These are phyloP conservation scores for Talaromyces borbonicus DNA, from an alignment of 495 filamentous ascomycete species.

Conservation along the genomic window DNA sequence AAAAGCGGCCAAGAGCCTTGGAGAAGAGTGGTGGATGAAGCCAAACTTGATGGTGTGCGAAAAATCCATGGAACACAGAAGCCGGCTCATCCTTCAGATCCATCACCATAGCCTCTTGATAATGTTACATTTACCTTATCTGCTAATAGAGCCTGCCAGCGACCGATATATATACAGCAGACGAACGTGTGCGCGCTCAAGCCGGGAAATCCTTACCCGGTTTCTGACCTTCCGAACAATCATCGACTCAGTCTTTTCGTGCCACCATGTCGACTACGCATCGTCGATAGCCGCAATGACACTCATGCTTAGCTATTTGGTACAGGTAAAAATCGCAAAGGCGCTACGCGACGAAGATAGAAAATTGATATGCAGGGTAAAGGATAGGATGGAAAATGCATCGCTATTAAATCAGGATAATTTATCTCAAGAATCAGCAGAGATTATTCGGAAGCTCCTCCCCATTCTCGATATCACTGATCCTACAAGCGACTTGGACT, in stretches of 20 bases:
- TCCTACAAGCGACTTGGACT: no score
- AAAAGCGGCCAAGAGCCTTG: no score
- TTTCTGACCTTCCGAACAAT: slow-evolving; percentile 28
- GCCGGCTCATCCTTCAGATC: slow-evolving; percentile 24
- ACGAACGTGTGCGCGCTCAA: slow-evolving; percentile 32
- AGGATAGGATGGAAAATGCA: no score
- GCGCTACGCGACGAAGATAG: no score
- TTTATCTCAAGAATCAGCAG: no score
- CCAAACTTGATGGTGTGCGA: slow-evolving; percentile 20
- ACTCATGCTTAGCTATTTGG: slow-evolving; percentile 19
- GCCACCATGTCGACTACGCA: slow-evolving; percentile 41
- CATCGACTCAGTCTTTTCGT: slow-evolving; percentile 26
- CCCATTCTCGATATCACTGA: no score
- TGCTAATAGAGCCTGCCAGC: slow-evolving; percentile 11
- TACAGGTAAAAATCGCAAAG: no score
- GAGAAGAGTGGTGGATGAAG: slow-evolving; percentile 10
- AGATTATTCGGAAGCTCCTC: no score
- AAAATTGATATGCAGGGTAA: no score
- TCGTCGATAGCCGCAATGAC: slow-evolving; percentile 37
- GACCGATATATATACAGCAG: slow-evolving; percentile 22
- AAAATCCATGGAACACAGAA: no score
- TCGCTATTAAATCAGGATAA: no score
- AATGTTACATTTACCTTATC: slow-evolving; percentile 23
- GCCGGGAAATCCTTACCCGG: slow-evolving; percentile 34
- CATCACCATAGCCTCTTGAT: slow-evolving; percentile 28